Conservation (phyloP, 2,329 filamentous ascomycete species). For the Aspergillus sergii region DNA sequence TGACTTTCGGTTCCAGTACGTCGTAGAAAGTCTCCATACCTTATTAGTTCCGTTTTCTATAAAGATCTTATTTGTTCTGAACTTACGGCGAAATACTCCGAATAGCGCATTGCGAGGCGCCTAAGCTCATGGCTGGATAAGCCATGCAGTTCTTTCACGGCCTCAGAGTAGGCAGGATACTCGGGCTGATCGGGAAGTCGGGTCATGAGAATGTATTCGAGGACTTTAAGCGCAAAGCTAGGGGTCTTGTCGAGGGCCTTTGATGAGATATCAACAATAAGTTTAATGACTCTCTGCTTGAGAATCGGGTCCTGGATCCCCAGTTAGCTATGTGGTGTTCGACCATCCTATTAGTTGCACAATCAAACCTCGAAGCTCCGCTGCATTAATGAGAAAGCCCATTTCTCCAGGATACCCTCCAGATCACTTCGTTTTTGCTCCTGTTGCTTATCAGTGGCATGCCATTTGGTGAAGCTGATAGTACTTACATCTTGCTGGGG, state of each 20-base stretch:
- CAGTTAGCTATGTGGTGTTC: background rate
- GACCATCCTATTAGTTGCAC: background rate
- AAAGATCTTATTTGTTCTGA: background rate
- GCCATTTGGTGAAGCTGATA: background rate
- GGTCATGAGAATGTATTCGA: slow-evolving; percentile 88
- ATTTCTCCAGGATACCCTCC: slow-evolving; percentile 43
- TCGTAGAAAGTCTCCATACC: slow-evolving; percentile 73
- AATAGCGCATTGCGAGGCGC: slow-evolving; percentile 84
- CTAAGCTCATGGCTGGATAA: slow-evolving; percentile 87
- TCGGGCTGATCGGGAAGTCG: slow-evolving; percentile 73
- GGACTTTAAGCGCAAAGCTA: slow-evolving; percentile 81
- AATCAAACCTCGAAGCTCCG: slow-evolving; percentile 41
- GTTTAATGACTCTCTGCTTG: slow-evolving; percentile 76
- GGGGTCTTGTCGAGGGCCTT: slow-evolving; percentile 76
- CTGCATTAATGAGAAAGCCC: slow-evolving; percentile 45
- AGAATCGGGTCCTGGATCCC: slow-evolving; percentile 71
- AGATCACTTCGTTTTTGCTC: slow-evolving; percentile 41
- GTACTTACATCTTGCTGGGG: slow-evolving; percentile 51
- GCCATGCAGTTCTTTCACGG: slow-evolving; percentile 83
- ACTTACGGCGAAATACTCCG: slow-evolving; percentile 78
- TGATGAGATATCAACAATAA: slow-evolving; percentile 83
- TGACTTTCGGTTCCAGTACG: slow-evolving; percentile 79
- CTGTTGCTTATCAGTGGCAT: slow-evolving; percentile 23
- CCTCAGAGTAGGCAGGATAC: slow-evolving; percentile 76
- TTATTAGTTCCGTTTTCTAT: slow-evolving; percentile 20